A percentile compares a stretch with the other conserved stretches of the same genome.
phyloP scores from a whole-genome alignment of 768 basidiomycete species.

The Lentinula raphanica region DNA sequence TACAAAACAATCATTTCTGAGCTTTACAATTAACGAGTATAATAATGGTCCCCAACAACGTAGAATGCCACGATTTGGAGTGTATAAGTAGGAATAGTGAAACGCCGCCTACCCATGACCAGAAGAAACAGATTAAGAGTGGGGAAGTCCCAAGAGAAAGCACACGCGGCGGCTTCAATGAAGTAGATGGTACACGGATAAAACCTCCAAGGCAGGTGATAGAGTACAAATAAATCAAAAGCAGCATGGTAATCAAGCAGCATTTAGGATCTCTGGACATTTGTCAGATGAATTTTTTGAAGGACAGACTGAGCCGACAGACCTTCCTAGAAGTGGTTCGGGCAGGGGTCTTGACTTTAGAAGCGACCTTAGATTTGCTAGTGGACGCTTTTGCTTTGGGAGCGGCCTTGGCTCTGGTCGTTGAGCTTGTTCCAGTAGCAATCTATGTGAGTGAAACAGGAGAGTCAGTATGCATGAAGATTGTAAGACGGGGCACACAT shows the following conservation, averaged over 20 bases:
- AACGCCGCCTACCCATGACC: not conserved
- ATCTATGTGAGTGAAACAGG: slow-evolving; percentile 19
- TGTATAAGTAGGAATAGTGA: not conserved
- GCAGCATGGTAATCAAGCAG: not conserved
- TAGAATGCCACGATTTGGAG: not conserved
- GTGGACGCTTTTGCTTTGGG: slow-evolving; percentile 29
- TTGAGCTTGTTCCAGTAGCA: slow-evolving; percentile 29
- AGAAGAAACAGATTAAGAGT: too few species aligned
- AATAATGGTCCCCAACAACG: not conserved
- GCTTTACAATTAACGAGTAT: not conserved
- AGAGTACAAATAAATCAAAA: slow-evolving; percentile 2
- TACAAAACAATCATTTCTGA: not conserved
- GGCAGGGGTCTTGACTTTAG: slow-evolving; percentile 17
- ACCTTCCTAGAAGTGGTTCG: slow-evolving; percentile 28
- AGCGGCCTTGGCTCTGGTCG: slow-evolving; percentile 30
- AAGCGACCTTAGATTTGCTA: slow-evolving; percentile 10
- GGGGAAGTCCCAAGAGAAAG: not conserved
- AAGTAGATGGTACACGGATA: not conserved
- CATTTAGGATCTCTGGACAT: not conserved
- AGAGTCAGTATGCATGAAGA: not conserved
- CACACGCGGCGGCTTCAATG: not conserved
- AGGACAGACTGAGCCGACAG: slow-evolving; percentile 16
- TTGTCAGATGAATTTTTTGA: not conserved
- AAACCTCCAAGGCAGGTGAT: not conserved
- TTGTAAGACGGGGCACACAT: not conserved